A percentile compares a stretch with the other conserved stretches of the same genome.
phyloP scores from a whole-genome alignment of 495 filamentous ascomycete genomes.

The Neurospora sp. region DNA sequence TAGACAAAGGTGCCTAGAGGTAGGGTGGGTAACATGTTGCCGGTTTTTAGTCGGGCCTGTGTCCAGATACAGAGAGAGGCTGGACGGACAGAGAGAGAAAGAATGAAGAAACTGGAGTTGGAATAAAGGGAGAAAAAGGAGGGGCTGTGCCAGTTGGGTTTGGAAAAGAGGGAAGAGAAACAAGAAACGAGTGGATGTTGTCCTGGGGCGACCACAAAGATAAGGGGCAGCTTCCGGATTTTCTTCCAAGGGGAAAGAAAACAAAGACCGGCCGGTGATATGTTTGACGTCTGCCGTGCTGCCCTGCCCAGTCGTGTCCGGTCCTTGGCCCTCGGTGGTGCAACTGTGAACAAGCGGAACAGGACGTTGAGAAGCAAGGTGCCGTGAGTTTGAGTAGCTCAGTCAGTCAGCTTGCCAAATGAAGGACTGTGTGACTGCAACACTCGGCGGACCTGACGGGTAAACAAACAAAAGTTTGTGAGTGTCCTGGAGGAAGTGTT shows the following conservation, averaged over 20 bases:
- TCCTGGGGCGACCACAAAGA: neutral
- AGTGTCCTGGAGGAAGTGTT: neutral
- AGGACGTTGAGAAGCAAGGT: neutral
- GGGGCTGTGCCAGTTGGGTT: neutral
- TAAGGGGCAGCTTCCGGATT: neutral
- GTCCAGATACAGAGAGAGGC: neutral
- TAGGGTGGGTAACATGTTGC: neutral
- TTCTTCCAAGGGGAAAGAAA: neutral
- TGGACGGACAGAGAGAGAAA: neutral
- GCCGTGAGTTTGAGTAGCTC: neutral
- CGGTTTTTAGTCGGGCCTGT: neutral
- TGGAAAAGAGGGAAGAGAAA: neutral
- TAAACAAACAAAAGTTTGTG: neutral
- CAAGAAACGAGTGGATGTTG: neutral
- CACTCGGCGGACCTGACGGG: neutral
- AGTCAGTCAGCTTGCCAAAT: neutral
- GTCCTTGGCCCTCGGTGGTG: neutral
- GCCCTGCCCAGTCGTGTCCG: neutral
- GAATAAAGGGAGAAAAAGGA: neutral
- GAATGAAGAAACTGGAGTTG: neutral
- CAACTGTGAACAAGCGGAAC: neutral
- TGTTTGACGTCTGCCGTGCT: neutral
- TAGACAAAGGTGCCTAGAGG: neutral
- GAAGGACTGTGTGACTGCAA: neutral
- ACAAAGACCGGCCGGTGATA: neutral